Evolutionary conservation across 768 basidiomycete genomes (phyloP), one percentile per base, ranked within the genome.

Genomic region (Termitomyces sp.): DNA sequence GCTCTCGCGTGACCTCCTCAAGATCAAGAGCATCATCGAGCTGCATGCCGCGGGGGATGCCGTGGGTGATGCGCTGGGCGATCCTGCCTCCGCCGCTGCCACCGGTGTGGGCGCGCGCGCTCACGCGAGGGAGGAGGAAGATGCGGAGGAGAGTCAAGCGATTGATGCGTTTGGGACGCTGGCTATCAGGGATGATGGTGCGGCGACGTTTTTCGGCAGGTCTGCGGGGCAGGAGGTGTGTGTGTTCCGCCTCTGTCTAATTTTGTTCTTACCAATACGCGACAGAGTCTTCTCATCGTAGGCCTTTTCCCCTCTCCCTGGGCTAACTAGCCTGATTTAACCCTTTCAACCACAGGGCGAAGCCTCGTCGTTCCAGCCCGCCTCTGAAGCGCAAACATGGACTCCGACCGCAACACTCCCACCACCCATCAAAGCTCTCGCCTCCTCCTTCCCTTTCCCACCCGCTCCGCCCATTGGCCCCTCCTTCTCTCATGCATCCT

Each of bases 171-270:
- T 88, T 65, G 86, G 86, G 9, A 88, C 86, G 0, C 64, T 88
- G 18, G 87, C 87, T 0, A 80, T 88, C 58, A 76, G 83, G 29
- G 84, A 87, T 43, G 86, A 87, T 61, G 87, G 87, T 20, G 85
- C 82, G 4, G 79, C 84, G 3, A 87, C 85, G 3, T 88, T 88
- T 61, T 88, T 85, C 64, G 86, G 86, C 20, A 76, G 83, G n/a
- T 85, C 85, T 48, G 86, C 86, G 31, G 86, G 86, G 8, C 80
- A 82, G 50, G 88, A 90, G 76, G 87, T 87, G 57, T 48, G 84
- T 72, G 1, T 20, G 36, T 14, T 5, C 18, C 2, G 10, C 39
- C 9, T 4, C 5, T 39, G n/a, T 24, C 22, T 36, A 10, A 12
- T 18, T 43, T 34, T 24, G 5, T 37, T 49, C 9, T 54, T 57